phyloP scores from a whole-genome alignment of 2,329 filamentous ascomycete species.

The Fusarium sp. region DNA sequence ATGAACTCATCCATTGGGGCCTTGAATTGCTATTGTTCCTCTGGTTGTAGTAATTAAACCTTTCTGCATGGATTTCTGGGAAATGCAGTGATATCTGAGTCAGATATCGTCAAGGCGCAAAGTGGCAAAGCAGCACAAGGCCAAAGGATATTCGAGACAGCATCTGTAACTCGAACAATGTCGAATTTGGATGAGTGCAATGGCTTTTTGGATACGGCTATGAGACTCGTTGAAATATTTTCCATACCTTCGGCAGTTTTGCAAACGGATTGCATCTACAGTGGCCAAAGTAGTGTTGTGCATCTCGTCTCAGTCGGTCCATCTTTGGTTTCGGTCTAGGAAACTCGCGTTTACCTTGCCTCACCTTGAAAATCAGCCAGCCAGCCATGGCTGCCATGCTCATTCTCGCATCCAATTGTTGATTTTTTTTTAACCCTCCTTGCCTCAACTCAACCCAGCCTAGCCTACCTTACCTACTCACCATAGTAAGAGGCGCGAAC shows the following conservation, averaged over 20 bases:
- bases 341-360: conserved; percentile 29
- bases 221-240: neutral
- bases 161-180: conserved; percentile 28
- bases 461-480: neutral
- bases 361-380: conserved; percentile 30
- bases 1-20: conserved; percentile 7
- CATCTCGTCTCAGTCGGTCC: conserved; percentile 23
- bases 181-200: neutral
- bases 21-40: neutral
- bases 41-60: neutral
- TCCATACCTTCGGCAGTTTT: neutral
- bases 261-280: neutral
- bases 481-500: neutral
- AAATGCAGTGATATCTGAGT: conserved; percentile 30
- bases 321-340: conserved; percentile 23
- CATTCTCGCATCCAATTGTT: conserved; percentile 32
- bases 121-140: conserved; percentile 32
- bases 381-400: conserved; percentile 9
- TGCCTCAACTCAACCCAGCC: conserved; percentile 10
- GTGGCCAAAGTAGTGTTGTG: conserved; percentile 7
- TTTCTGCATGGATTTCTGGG: neutral
- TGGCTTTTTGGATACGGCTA: neutral
- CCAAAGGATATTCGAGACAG: conserved; percentile 8
- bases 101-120: conserved; percentile 32
- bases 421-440: conserved; percentile 16